A percentile compares a stretch with the other conserved stretches of the same genome.
Conservation (phyloP, 805 yeast genomes). For the Jamesozyma piceae region DNA sequence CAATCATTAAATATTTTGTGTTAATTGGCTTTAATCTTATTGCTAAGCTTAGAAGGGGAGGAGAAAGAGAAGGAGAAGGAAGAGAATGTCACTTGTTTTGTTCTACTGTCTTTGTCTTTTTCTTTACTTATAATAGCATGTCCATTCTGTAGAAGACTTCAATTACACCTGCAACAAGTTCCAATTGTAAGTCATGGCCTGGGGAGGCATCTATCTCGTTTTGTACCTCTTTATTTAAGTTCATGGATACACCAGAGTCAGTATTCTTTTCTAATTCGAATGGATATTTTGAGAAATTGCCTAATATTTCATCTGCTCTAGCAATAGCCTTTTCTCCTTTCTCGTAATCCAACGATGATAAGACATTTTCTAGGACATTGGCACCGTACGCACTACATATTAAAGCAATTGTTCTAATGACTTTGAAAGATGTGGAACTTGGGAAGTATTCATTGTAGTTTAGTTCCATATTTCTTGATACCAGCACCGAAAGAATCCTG, state of each 20-base stretch:
- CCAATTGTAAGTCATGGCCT: conserved; percentile 56
- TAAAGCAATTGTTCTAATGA: conserved; percentile 69
- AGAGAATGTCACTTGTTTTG: too few relatives aligned
- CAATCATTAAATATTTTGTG: too few relatives aligned
- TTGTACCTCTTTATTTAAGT: conserved; percentile 41
- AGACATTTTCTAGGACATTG: conserved; percentile 85
- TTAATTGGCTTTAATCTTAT: too few relatives aligned
- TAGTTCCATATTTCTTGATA: conserved; percentile 58
- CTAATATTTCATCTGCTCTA: conserved; percentile 85
- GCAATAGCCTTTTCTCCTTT: conserved; percentile 86
- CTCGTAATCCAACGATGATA: conserved; percentile 68
- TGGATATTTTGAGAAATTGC: conserved; percentile 78
- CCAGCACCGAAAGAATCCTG: conserved; percentile 60
- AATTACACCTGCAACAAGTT: conserved; percentile 86
- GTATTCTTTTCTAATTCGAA: conserved; percentile 49
- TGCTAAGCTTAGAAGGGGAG: too few relatives aligned
- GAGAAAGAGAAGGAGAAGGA: too few relatives aligned
- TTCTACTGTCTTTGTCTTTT: too few relatives aligned
- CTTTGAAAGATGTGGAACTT: conserved; percentile 52
- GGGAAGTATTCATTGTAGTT: conserved; percentile 59
- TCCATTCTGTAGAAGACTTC: conserved; percentile 90
- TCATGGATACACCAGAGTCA: conserved; percentile 61
- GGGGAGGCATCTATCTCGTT: conserved; percentile 38
- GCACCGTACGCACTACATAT: conserved; percentile 92
- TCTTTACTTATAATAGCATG: conserved; percentile 57